Evolutionary conservation across 2,329 filamentous ascomycete genomes (phyloP), one percentile per base, ranked within the genome.

Genomic region (Fusarium sp.): DNA sequence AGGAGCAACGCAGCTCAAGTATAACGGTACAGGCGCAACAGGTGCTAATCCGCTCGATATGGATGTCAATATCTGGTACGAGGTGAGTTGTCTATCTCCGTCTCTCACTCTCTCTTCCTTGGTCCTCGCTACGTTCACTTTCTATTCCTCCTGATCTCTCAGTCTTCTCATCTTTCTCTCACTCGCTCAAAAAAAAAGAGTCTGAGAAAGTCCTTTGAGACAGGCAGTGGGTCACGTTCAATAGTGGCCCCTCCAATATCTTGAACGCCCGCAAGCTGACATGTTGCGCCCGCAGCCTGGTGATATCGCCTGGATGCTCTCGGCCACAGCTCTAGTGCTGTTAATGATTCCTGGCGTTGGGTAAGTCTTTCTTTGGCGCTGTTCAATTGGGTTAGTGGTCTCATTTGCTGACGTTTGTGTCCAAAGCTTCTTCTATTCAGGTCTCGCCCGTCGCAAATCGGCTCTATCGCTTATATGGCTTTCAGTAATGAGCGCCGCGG

Each of bases 281-380:
- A 69, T 76, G 63, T 66, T 79, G 81, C 61, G 69, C 63, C 77
- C 77, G 77, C 77, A 77, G 92, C 86, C 91, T 66, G 94, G 94
- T 79, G 93, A 97, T 84, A 92, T 97, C 73, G 92, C 90, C 62
- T 97, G 93, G 92, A 90, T 97, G 83, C 90, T 97, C 75, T 92
- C 90, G 25, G 87, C 93, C 33, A 94, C 94, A 4, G 94, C 93
- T 11, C 87, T 97, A 59, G 94, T 97, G 58, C 84, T 97, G 76
- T 89, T 97, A 76, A 97, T 97, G 94, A 94, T 97, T 83, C 94
- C 94, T 5, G 94, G 94, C 75, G 94, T 97, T 76, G 94, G 93
- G 78, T 88, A 82, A 80, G 86, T 82, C 67, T 48, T 14, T 33
- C 61, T 57, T 41, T 41, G 35, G 41, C 19, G 39, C 35, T 29